Evolutionary conservation across 495 filamentous ascomycete genomes (phyloP), one percentile per base, ranked within the genome.

Genomic region (Xylaria cubensis): DNA sequence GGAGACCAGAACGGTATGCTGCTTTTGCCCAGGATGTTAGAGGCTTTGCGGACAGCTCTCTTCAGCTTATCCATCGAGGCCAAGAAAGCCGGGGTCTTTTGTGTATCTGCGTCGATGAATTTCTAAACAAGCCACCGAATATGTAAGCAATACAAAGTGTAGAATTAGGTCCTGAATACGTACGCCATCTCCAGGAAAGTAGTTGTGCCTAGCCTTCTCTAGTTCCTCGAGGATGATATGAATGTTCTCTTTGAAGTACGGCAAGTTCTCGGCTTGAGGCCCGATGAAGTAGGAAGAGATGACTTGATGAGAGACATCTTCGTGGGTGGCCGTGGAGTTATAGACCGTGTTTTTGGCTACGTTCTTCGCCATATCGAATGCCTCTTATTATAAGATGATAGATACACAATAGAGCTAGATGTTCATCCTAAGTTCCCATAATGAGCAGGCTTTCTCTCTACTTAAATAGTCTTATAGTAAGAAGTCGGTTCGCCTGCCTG

Each of bases 1-100:
- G 84, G 83, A 5, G 79, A 83, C 80, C 80, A 87, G 70, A 83
- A 84, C 0, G 85, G 84, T 39, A 86, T 78, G 12, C 79, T 82
- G 68, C 82, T 74, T 55, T 77, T 73, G 5, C 79, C 79, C 5
- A 86, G 69, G 50, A 73, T 63, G 7, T 51, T 64, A 8, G 71
- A 41, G 17, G 69, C 67, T 58, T 74, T 64, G 10, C 69, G 68
- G 41, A 79, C 74, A 12, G 79, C 76, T 21, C 71, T 77, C 53
- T 62, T 51, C 44, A 82, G 71, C 61, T 79, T 80, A 48, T 70
- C 70, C 29, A 75, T 76, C 17, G 74, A 65, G 26, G 72, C 69
- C 19, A 75, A 46, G 68, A 82, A 84, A 3, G 74, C 73, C 4
- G 65, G 50, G 0, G 82, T 79, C 12, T 71, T 55, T 56, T 77